A percentile compares a stretch with the other conserved stretches of the same genome.
Evolutionary conservation across 2,329 filamentous ascomycete genomes (phyloP).

Genomic region (Ophiostoma sp.): DNA sequence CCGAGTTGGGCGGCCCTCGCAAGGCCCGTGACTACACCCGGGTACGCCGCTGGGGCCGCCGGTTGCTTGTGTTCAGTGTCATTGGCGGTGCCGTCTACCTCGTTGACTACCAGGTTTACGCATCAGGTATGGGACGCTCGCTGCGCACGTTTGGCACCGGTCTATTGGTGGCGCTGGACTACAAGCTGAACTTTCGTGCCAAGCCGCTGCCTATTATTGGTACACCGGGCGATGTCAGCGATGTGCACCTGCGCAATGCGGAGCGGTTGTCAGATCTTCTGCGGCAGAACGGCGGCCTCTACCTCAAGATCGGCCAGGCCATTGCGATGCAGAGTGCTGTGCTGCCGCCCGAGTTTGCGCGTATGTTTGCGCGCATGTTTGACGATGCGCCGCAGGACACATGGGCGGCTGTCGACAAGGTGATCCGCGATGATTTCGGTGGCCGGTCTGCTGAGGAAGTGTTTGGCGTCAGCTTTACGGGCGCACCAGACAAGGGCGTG

Average conservation of each 20-base stretch:
- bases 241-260: constrained; percentile 78
- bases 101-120: constrained; percentile 69
- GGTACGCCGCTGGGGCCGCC: constrained; percentile 69
- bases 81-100: constrained; percentile 59
- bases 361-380: constrained; percentile 95
- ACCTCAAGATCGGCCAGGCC: constrained; percentile 96
- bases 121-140: constrained; percentile 71
- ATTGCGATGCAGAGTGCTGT: constrained; percentile 98
- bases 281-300: constrained; percentile 81
- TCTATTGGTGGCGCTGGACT: constrained; percentile 77
- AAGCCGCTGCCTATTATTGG: constrained; percentile 53
- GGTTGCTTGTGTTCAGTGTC: constrained; percentile 58
- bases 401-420: constrained; percentile 78
- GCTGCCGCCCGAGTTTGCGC: constrained; percentile 87
- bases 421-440: constrained; percentile 86
- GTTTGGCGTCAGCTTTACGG: constrained; percentile 79
- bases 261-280: constrained; percentile 76
- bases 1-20: constrained; percentile 66
- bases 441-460: constrained; percentile 78
- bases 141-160: constrained; percentile 75
- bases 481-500: constrained; percentile 53
- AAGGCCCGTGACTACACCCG: constrained; percentile 66
- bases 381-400: constrained; percentile 92
- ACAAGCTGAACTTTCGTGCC: constrained; percentile 91
- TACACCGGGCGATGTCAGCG: constrained; percentile 57